Evolutionary conservation across 768 basidiomycete genomes (phyloP), one percentile per base, ranked within the genome.

Genomic region (Epithele typhae): DNA sequence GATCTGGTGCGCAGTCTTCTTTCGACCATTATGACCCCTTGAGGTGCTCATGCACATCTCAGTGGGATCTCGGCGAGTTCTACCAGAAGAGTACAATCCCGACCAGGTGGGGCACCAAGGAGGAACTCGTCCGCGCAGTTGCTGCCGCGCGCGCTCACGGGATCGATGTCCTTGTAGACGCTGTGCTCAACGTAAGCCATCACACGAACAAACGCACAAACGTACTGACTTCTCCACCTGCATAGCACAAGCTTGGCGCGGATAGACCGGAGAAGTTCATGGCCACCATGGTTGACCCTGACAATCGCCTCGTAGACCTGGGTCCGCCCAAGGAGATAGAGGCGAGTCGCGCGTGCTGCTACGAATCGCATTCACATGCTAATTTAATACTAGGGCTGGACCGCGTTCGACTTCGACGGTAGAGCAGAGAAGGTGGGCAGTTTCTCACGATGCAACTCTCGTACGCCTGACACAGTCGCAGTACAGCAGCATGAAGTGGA

Each of bases 21-120:
- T n/a, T 21, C 6, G 9, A 11, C 3, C 35, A 38, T 38, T 9
- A 40, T 11, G 17, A n/a, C 32, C 37, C 10, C 25, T 34, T 44
- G 10, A 37, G 23, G 9, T 32, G 10, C 6, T 45, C 19, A 36
- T 17, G n/a, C 35, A 46, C 42, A 22, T 18, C 19, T 5, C 43
- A 92, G 88, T 92, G 90, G 89, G 89, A 92, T 61, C 65, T 92
- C 15, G 89, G 89, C 27, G 89, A 92, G 66, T 92, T 92, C 52
- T 54, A 84, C 41, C 89, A 88, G 63, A 89, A 84, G 58, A 86
- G 84, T 14, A 65, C 76, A 14, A 60, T 80, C 25, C 63, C 70
- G 14, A 95, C 93, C 1, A 76, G 91, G 48, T 97, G 92, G 92
- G 93, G 93, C 19, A 84, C 86, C 11, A 86, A 82, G 54, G 79